These are phyloP conservation scores for Coemansia sp. DNA, from an alignment of 192 early-diverging fungal genomes.

Conservation along the genomic window DNA sequence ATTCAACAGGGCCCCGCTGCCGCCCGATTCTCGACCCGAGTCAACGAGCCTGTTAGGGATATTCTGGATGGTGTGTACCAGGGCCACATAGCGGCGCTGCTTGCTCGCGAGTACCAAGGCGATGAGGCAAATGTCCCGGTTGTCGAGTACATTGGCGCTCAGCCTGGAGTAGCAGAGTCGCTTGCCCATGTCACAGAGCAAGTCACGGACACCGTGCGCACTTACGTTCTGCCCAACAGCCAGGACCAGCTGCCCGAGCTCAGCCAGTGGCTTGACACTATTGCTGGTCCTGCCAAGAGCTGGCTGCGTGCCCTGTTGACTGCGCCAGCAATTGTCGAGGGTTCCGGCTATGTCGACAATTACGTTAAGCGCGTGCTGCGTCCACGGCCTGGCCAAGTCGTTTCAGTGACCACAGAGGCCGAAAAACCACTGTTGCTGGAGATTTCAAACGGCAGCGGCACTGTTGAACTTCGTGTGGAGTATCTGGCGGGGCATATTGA, in stretches of 20 bases:
- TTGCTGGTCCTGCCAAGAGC: slow-evolving; percentile 63
- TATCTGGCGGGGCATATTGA: background rate
- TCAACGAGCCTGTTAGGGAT: slow-evolving; percentile 82
- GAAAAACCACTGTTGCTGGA: background rate
- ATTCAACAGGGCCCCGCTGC: slow-evolving; percentile 91
- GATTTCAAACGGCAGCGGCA: background rate
- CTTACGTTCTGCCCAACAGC: background rate
- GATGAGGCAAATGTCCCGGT: slow-evolving; percentile 62
- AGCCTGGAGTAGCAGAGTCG: background rate
- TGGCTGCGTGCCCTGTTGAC: slow-evolving; percentile 85
- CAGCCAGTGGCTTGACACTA: slow-evolving; percentile 60
- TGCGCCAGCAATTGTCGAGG: slow-evolving; percentile 67
- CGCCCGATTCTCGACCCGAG: slow-evolving; percentile 63
- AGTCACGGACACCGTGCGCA: background rate
- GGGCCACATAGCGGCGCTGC: slow-evolving; percentile 69
- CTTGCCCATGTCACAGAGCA: background rate
- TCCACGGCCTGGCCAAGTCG: slow-evolving; percentile 56
- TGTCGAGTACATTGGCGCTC: slow-evolving; percentile 69
- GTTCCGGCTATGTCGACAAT: slow-evolving; percentile 56
- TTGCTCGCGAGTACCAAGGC: slow-evolving; percentile 64
- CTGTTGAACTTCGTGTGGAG: background rate
- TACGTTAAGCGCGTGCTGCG: slow-evolving; percentile 55
- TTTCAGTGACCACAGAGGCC: background rate
- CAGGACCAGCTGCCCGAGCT: slow-evolving; percentile 3
- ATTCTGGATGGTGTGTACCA: slow-evolving; percentile 83